These are phyloP conservation scores for grape (Vitis vinifera) DNA, from an alignment of 164 flowering plant genomes.

Conservation along the genomic window ASM3070453v1 NC_081805.1:12703001-12703500, in stretches of 20 bases:
- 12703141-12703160: too few species aligned
- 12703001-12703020: too few species aligned
- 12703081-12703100: too few species aligned
- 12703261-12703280: background rate
- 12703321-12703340: background rate
- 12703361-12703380: slow-evolving; percentile 26
- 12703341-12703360: background rate
- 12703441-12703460: background rate
- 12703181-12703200: slow-evolving; percentile 35
- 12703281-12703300: background rate
- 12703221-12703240: slow-evolving; percentile 47
- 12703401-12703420: slow-evolving; percentile 61
- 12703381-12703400: slow-evolving; percentile 64
- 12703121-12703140: too few species aligned
- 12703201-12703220: slow-evolving; percentile 53
- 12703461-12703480: background rate
- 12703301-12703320: background rate
- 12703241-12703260: slow-evolving; percentile 23
- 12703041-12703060: too few species aligned
- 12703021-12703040: too few species aligned
- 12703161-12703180: too few species aligned
- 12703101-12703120: too few species aligned
- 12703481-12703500: background rate
- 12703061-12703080: too few species aligned
- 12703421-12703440: slow-evolving; percentile 57